Conservation (phyloP, 768 basidiomycete genomes). For the Tulasnella sp. region DNA sequence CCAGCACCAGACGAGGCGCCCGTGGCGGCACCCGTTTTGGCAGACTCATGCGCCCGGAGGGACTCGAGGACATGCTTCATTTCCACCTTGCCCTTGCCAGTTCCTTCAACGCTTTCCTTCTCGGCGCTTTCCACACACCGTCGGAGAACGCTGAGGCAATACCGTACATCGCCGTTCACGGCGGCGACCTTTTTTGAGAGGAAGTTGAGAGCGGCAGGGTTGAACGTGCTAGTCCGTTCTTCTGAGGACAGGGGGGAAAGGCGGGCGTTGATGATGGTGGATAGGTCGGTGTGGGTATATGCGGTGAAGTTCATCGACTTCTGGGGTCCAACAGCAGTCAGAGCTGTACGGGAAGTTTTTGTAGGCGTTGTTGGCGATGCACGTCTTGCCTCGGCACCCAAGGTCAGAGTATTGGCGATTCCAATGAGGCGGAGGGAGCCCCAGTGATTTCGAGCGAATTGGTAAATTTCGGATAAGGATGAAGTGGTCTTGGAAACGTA, state of each 20-base stretch:
- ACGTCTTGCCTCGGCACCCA: slow-evolving; percentile 15
- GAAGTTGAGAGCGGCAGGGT: slow-evolving; percentile 31
- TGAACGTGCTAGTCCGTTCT: slow-evolving; percentile 23
- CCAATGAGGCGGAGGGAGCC: slow-evolving; percentile 29
- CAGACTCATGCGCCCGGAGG: slow-evolving; percentile 27
- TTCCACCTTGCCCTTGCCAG: slow-evolving; percentile 15
- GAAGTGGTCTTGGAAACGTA: slow-evolving; percentile 18
- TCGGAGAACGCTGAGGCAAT: slow-evolving; percentile 29
- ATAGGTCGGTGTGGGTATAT: slow-evolving; percentile 28
- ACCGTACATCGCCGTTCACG: slow-evolving; percentile 31
- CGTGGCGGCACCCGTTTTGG: slow-evolving; percentile 1
- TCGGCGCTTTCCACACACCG: slow-evolving; percentile 29
- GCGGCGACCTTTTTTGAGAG: slow-evolving; percentile 30
- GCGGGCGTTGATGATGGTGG: slow-evolving; percentile 28
- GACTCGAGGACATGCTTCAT: slow-evolving; percentile 33
- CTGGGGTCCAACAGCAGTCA: slow-evolving; percentile 15
- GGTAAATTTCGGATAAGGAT: slow-evolving; percentile 28
- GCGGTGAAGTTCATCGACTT: slow-evolving; percentile 31
- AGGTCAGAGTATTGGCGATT: slow-evolving; percentile 32
- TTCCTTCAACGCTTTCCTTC: not conserved
- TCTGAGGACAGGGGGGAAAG: slow-evolving; percentile 18
- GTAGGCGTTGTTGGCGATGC: slow-evolving; percentile 18
- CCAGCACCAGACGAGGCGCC: not conserved
- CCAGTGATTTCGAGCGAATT: slow-evolving; percentile 15
- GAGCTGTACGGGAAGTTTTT: not conserved